These are phyloP conservation scores for Arbutus unedo DNA, from an alignment of 148 eudicot species.

Conservation along the genomic window DNA sequence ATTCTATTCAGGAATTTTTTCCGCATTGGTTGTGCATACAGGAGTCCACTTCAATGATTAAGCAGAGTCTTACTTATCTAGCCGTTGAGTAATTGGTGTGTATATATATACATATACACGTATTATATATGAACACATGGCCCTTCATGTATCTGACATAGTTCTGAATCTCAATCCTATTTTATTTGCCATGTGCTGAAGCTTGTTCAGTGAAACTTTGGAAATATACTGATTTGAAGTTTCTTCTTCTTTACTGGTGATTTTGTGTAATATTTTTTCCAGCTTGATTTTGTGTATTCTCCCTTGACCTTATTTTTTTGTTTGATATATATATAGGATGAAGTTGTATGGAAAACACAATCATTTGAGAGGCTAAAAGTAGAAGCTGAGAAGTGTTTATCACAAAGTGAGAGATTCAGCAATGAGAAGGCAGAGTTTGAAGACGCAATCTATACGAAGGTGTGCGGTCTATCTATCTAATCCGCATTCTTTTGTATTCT, in stretches of 20 bases:
- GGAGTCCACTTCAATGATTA: neutral
- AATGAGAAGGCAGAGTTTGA: slow-evolving; percentile 73
- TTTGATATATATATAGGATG: slow-evolving; percentile 51
- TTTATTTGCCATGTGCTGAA: neutral
- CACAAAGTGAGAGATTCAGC: slow-evolving; percentile 72
- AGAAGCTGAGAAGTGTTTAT: slow-evolving; percentile 79
- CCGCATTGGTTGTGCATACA: no score
- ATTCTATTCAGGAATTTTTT: neutral
- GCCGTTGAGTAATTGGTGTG: neutral
- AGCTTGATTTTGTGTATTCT: neutral
- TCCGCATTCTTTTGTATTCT: neutral
- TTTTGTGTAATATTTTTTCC: neutral
- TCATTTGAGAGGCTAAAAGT: slow-evolving; percentile 60
- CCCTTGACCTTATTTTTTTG: slow-evolving; percentile 7
- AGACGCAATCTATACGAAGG: slow-evolving; percentile 71
- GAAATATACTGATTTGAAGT: neutral
- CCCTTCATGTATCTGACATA: no score
- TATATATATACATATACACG: neutral
- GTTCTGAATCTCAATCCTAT: neutral
- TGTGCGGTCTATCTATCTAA: slow-evolving; percentile 3
- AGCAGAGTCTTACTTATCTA: neutral
- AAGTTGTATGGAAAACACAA: slow-evolving; percentile 70
- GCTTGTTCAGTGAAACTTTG: neutral
- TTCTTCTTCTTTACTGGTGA: neutral
- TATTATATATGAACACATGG: neutral